These are phyloP conservation scores for Ilyonectria destructans DNA, from an alignment of 2,329 filamentous ascomycete genomes.

Conservation along the genomic window DNA sequence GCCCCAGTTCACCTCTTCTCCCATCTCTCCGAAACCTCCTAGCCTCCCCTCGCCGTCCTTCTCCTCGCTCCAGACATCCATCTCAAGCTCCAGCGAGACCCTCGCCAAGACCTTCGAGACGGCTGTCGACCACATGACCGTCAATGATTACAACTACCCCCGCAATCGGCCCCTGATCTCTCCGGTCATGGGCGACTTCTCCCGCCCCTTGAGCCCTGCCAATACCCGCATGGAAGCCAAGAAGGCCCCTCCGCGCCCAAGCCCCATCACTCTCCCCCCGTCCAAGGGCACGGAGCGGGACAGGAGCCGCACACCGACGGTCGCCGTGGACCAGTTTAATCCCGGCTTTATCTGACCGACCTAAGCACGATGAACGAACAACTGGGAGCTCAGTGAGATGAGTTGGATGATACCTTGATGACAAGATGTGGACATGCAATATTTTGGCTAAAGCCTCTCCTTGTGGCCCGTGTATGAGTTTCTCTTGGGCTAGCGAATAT, in stretches of 20 bases:
- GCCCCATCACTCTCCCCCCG: slow-evolving; percentile 50
- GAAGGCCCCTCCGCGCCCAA: slow-evolving; percentile 53
- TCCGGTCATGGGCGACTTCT: slow-evolving; percentile 52
- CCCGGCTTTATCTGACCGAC: slow-evolving; percentile 44
- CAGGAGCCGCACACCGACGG: slow-evolving; percentile 39
- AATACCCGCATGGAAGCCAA: slow-evolving; percentile 51
- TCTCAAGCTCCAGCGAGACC: slow-evolving; percentile 53
- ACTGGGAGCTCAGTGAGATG: not conserved
- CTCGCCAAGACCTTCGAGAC: slow-evolving; percentile 54
- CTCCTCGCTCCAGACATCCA: slow-evolving; percentile 53
- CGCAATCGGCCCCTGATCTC: slow-evolving; percentile 49
- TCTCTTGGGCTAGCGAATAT: slow-evolving; percentile 23
- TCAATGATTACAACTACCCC: slow-evolving; percentile 14
- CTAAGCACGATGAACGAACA: not conserved
- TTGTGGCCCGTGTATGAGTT: slow-evolving; percentile 16
- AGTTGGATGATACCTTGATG: slow-evolving; percentile 8
- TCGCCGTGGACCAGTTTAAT: slow-evolving; percentile 45
- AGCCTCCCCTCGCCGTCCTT: slow-evolving; percentile 57
- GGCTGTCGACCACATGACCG: slow-evolving; percentile 30
- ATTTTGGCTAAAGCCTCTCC: slow-evolving; percentile 5
- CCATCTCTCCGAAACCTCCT: slow-evolving; percentile 51
- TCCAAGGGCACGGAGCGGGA: slow-evolving; percentile 33
- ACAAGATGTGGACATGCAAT: slow-evolving; percentile 20
- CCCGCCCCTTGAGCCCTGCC: slow-evolving; percentile 37
- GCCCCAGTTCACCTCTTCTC: slow-evolving; percentile 47